A percentile compares a stretch with the other conserved stretches of the same genome.
These are phyloP conservation scores for Wallacemonas rigidus DNA, from an alignment of 208 protist genomes.

Conservation along the genomic window DNA sequence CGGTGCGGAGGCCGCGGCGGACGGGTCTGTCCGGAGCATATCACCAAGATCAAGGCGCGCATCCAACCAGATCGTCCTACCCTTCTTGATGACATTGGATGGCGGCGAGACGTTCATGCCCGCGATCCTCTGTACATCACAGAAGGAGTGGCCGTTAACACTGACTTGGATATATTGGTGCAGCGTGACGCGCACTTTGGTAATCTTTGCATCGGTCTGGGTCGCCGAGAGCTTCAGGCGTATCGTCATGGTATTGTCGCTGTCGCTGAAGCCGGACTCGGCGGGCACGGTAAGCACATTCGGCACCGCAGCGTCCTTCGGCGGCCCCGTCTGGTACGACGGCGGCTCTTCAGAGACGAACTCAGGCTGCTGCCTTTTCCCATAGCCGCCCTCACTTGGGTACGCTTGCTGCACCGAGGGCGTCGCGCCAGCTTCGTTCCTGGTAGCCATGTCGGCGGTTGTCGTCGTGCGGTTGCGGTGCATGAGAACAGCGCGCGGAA, in stretches of 20 bases:
- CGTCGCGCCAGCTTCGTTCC: not conserved
- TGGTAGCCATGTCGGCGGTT: not conserved
- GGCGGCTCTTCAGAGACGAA: slow-evolving; percentile 10
- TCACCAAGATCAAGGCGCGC: slow-evolving; percentile 9
- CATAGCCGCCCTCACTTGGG: not conserved
- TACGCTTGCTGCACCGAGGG: not conserved
- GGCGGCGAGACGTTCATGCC: slow-evolving; percentile 14
- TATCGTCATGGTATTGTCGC: slow-evolving; percentile 13
- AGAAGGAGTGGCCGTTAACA: slow-evolving; percentile 13
- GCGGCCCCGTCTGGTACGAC: slow-evolving; percentile 4
- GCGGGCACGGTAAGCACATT: slow-evolving; percentile 13
- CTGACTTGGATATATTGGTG: slow-evolving; percentile 27
- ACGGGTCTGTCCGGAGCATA: not conserved
- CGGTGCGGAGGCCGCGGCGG: not conserved
- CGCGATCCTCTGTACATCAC: slow-evolving; percentile 18
- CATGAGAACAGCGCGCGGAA: slow-evolving; percentile 5
- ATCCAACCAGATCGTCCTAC: not conserved
- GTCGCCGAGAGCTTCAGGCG: not conserved
- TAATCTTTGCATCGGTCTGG: slow-evolving; percentile 16
- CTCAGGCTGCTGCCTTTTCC: slow-evolving; percentile 9
- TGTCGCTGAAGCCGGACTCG: slow-evolving; percentile 16
- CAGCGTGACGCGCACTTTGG: slow-evolving; percentile 24
- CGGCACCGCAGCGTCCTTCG: not conserved
- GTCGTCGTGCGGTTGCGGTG: slow-evolving; percentile 4
- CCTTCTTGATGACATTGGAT: not conserved